Evolutionary conservation across 2,329 filamentous ascomycete species (phyloP).

Genomic region (Chalara sp.): DNA sequence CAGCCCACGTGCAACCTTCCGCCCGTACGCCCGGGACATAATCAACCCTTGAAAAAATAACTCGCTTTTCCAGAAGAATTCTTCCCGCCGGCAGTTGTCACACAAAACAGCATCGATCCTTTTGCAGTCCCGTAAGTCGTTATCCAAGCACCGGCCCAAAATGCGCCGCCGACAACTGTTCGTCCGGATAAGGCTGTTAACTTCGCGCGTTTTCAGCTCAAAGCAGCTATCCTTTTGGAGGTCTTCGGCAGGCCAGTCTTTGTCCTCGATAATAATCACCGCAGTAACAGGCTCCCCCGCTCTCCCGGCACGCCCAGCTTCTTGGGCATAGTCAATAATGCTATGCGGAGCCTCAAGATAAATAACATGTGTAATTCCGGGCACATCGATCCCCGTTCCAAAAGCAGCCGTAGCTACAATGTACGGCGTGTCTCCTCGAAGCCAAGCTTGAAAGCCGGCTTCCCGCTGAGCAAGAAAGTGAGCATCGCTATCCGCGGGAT

Average conservation of each 20-base stretch:
- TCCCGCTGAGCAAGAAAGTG: conserved; percentile 1
- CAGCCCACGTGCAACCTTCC: background rate
- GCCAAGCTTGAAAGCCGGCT: background rate
- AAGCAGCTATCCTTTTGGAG: background rate
- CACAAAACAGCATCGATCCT: background rate
- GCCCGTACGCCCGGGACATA: background rate
- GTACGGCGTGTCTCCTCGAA: background rate
- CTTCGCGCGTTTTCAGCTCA: background rate
- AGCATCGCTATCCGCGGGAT: background rate
- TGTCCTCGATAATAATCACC: background rate
- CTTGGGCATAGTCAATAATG: conserved; percentile 8
- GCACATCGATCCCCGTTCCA: conserved; percentile 7
- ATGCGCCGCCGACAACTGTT: background rate
- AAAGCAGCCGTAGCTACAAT: conserved; percentile 6
- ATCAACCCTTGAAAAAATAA: background rate
- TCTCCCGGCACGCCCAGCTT: conserved; percentile 7
- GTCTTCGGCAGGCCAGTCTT: background rate
- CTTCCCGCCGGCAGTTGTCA: background rate
- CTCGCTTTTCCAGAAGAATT: background rate
- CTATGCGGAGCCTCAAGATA: conserved; percentile 7
- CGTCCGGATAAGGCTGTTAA: background rate
- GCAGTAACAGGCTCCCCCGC: conserved; percentile 2
- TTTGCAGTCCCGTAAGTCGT: background rate
- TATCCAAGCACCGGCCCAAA: background rate
- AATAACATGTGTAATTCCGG: conserved; percentile 6